Percentiles rank a stretch among this genome's conserved stretches.
These are phyloP conservation scores for Wickerhamomyces alni DNA, from an alignment of 805 yeast species.

Conservation along the genomic window DNA sequence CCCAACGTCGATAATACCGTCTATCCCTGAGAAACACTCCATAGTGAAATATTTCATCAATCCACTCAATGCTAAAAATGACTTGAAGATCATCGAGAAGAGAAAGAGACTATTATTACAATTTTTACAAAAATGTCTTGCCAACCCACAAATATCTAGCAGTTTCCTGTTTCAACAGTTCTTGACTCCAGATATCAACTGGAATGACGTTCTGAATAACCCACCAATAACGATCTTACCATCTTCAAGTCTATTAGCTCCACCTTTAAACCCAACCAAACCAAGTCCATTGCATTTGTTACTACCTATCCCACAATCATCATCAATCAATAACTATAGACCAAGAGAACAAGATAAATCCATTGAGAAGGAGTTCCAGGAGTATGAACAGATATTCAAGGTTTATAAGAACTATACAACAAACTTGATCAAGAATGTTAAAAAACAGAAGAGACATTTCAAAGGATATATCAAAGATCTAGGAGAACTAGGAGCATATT, in stretches of 20 bases:
- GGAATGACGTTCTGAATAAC: constrained; percentile 65
- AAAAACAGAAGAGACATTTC: constrained; percentile 28
- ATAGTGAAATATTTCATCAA: constrained; percentile 39
- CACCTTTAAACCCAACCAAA: constrained; percentile 54
- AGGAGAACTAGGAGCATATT: constrained; percentile 72
- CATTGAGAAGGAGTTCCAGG: constrained; percentile 15
- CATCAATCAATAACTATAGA: constrained; percentile 23
- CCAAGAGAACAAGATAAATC: constrained; percentile 14
- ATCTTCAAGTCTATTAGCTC: constrained; percentile 45
- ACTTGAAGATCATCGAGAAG: constrained; percentile 48
- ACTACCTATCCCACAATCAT: constrained; percentile 53
- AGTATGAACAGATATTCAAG: constrained; percentile 21
- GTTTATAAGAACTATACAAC: constrained; percentile 19
- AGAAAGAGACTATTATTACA: constrained; percentile 70
- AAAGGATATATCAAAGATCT: constrained; percentile 57
- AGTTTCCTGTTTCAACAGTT: constrained; percentile 68
- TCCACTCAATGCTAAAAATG: constrained; percentile 38
- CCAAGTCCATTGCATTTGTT: constrained; percentile 55
- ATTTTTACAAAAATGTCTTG: constrained; percentile 72
- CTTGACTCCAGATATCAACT: constrained; percentile 77
- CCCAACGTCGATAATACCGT: constrained; percentile 82
- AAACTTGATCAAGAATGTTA: constrained; percentile 16
- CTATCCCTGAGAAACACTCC: constrained; percentile 87
- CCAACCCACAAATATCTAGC: constrained; percentile 47
- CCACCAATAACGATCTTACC: constrained; percentile 54